phyloP scores from a whole-genome alignment of 768 basidiomycete genomes.

The Panaeolus cyanescens region DNA sequence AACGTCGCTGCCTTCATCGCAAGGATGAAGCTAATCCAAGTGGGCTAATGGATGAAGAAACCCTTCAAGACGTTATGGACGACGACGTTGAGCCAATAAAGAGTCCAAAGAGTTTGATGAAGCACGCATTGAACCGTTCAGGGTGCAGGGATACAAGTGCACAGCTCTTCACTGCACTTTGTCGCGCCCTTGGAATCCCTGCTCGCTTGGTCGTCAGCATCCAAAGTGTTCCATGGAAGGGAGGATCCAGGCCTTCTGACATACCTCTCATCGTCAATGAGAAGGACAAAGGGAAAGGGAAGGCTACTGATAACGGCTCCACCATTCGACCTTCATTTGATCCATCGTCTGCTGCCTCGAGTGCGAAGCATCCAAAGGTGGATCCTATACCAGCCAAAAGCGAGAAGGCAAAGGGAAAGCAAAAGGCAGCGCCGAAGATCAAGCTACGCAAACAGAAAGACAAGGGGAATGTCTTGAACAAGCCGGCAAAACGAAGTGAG shows the following conservation, averaged over 20 bases:
- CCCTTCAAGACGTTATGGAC: constrained; percentile 46
- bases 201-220: constrained; percentile 87
- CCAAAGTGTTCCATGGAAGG: constrained; percentile 92
- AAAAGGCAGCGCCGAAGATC: constrained; percentile 55
- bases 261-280: constrained; percentile 49
- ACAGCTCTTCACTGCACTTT: constrained; percentile 89
- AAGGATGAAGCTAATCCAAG: constrained; percentile 25
- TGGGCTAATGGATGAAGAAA: constrained; percentile 39
- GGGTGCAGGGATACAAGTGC: constrained; percentile 88
- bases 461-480: constrained; percentile 47
- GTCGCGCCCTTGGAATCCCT: constrained; percentile 84
- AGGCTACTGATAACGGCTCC: constrained; percentile 36
- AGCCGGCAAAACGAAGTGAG: constrained; percentile 23
- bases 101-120: constrained; percentile 88
- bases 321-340: constrained; percentile 6
- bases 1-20: constrained; percentile 28
- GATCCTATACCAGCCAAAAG: constrained; percentile 34
- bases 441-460: constrained; percentile 58
- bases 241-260: constrained; percentile 41
- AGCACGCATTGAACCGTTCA: constrained; percentile 77
- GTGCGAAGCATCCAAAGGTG: constrained; percentile 44
- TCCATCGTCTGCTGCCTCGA: constrained; percentile 23
- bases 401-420: constrained; percentile 58
- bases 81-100: constrained; percentile 71
- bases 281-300: constrained; percentile 34